phyloP scores from a whole-genome alignment of 75 land plant genomes.

The Pinus taeda region DNA sequence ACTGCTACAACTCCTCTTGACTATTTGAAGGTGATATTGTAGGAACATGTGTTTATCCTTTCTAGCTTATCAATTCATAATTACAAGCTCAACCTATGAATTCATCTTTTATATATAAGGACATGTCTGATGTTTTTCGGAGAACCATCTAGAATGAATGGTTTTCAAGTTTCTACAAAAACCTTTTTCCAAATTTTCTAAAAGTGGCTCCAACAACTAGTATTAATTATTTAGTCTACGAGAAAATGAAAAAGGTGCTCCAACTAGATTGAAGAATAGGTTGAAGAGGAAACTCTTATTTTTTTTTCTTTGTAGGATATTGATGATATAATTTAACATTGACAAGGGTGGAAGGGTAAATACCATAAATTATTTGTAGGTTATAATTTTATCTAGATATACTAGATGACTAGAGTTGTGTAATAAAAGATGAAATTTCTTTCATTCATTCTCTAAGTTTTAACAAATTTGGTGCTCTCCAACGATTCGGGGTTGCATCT shows the following conservation, averaged over 20 bases:
- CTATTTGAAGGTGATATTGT: slow-evolving; percentile 79
- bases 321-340: background rate
- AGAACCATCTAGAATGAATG: slow-evolving; percentile 70
- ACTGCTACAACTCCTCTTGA: slow-evolving; percentile 84
- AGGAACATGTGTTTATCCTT: slow-evolving; percentile 90
- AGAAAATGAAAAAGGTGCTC: slow-evolving; percentile 71
- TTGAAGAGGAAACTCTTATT: background rate
- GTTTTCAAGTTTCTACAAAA: slow-evolving; percentile 70
- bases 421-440: too few relatives aligned
- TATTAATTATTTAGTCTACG: slow-evolving; percentile 88
- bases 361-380: background rate
- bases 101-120: slow-evolving; percentile 29
- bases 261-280: slow-evolving; percentile 25
- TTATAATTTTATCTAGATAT: too few relatives aligned
- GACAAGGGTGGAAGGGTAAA: too few relatives aligned
- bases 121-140: slow-evolving; percentile 78
- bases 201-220: slow-evolving; percentile 93
- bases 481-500: too few relatives aligned
- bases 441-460: too few relatives aligned
- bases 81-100: slow-evolving; percentile 75
- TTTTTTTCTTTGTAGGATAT: background rate
- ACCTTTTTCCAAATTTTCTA: slow-evolving; percentile 77
- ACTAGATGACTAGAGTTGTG: too few relatives aligned
- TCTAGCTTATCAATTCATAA: slow-evolving; percentile 84
- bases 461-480: too few relatives aligned